Conservation (phyloP, 345 rosid species). For the Populus ilicifolia region DNA sequence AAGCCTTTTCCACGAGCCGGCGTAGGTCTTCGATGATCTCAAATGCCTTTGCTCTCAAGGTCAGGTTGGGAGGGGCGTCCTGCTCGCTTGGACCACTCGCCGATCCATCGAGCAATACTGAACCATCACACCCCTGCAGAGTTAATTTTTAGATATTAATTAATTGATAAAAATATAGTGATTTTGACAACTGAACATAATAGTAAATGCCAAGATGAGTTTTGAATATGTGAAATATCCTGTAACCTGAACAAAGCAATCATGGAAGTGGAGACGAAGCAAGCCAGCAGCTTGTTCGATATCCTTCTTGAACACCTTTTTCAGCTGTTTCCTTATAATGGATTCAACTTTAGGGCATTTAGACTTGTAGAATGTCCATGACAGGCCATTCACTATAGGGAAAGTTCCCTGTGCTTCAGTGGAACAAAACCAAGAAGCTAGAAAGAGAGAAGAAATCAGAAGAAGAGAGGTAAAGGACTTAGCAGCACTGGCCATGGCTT, state of each 20-base stretch:
- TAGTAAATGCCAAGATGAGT: not conserved
- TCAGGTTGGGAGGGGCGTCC: slow-evolving; percentile 56
- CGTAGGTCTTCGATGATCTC: slow-evolving; percentile 48
- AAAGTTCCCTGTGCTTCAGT: slow-evolving; percentile 5
- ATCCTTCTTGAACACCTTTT: slow-evolving; percentile 58
- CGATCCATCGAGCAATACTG: slow-evolving; percentile 77
- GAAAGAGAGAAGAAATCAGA: slow-evolving; percentile 14
- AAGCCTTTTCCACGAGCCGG: slow-evolving; percentile 29
- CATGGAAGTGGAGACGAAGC: slow-evolving; percentile 88
- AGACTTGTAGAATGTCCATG: slow-evolving; percentile 58
- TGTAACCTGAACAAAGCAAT: slow-evolving; percentile 86
- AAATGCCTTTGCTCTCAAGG: slow-evolving; percentile 38
- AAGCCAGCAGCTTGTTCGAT: slow-evolving; percentile 89
- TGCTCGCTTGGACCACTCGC: slow-evolving; percentile 83
- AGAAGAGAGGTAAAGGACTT: slow-evolving; percentile 4
- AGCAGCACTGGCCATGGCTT: not conserved
- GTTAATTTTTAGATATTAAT: not conserved
- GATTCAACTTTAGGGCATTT: slow-evolving; percentile 67
- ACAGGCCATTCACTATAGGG: slow-evolving; percentile 53
- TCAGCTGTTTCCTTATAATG: slow-evolving; percentile 48
- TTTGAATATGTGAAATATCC: not conserved
- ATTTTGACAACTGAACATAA: not conserved
- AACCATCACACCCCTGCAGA: slow-evolving; percentile 79
- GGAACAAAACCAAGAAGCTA: slow-evolving; percentile 8
- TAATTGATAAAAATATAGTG: not conserved